phyloP scores from a whole-genome alignment of 2,329 filamentous ascomycete species.

The Diaporthe velutina region DNA sequence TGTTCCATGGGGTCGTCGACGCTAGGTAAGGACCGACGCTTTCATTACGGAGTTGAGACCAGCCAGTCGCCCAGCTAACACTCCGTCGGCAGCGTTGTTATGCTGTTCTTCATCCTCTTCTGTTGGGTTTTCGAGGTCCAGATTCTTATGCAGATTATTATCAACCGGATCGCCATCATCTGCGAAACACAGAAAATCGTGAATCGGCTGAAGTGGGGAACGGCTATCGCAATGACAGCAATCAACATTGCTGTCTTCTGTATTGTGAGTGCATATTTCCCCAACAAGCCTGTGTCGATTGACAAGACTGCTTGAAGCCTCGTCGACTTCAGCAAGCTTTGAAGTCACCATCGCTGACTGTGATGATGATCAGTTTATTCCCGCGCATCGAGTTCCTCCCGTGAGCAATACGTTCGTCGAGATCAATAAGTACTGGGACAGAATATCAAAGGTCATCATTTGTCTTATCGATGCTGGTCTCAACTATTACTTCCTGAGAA shows the following conservation, averaged over 20 bases:
- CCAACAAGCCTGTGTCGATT: neutral
- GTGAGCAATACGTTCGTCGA: slow-evolving; percentile 49
- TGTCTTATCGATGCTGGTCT: slow-evolving; percentile 62
- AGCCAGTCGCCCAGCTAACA: neutral
- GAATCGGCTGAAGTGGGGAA: slow-evolving; percentile 59
- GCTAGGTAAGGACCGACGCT: slow-evolving; percentile 46
- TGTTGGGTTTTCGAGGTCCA: slow-evolving; percentile 63
- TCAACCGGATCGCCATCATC: slow-evolving; percentile 66
- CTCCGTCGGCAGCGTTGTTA: neutral
- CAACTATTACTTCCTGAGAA: slow-evolving; percentile 66
- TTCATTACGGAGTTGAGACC: neutral
- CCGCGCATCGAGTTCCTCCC: slow-evolving; percentile 51
- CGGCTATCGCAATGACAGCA: slow-evolving; percentile 56
- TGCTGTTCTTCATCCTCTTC: slow-evolving; percentile 51
- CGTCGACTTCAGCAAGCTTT: neutral
- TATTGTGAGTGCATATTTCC: neutral
- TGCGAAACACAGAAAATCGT: slow-evolving; percentile 55
- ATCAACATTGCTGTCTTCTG: slow-evolving; percentile 61
- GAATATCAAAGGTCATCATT: slow-evolving; percentile 65
- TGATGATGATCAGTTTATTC: slow-evolving; percentile 56
- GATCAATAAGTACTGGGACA: slow-evolving; percentile 66
- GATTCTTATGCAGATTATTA: slow-evolving; percentile 66
- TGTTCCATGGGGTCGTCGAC: slow-evolving; percentile 51
- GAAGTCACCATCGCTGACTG: neutral
- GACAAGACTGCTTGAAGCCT: neutral